Base-by-base conservation (phyloP, 2,329 filamentous ascomycete species). In the Iodosphaeria phyllophila region DNA sequence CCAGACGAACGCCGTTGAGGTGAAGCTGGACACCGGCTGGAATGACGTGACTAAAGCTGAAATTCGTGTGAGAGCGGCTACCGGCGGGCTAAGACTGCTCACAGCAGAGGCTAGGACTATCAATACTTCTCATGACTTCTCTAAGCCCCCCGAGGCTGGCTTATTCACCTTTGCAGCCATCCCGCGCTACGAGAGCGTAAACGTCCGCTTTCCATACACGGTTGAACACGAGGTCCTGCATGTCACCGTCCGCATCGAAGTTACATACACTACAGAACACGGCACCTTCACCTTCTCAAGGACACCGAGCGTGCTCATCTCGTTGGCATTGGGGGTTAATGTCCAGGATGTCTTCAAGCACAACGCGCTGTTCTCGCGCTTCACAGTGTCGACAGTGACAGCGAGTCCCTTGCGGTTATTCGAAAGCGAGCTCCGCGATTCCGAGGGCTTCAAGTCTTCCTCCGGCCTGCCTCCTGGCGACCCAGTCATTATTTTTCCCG, bases 281-380 rank as follows among this genome's bases (percentile, higher is more conserved):
- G 76, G 73, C 3, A 57, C 54, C 6, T 78, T 80, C 34, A 57
- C 60, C 27, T 75, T 74, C 42, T 62, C 68, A 10, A 65, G 63
- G 10, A 58, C 61, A 6, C 63, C 66, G 12, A 65, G 60, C 4
- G 59, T 91, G 12, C 64, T 73, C 3, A 74, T 89, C 2, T 64
- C 76, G 1, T 57, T 98, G 4, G 79, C 82, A 0, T 60, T 98
- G 4, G 84, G 86, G 3, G 89, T 98, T 32, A 95, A 95, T 35
- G 89, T 98, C 5, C 84, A 95, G 40, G 89, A 98, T 38, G 69
- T 91, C 15, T 95, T 95, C 56, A 92, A 92, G 43, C 70, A 80
- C 33, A 55, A 71, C 6, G 62, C 69, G 0, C 59, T 95, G 0
- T 89, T 89, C 41, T 93, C 84, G 0, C 74, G 75, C 7, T 98